Percentiles rank a stretch among this genome's conserved stretches.
Evolutionary conservation across 257 asterid species (phyloP).

Genomic region (Thymus mandschuricus): DNA sequence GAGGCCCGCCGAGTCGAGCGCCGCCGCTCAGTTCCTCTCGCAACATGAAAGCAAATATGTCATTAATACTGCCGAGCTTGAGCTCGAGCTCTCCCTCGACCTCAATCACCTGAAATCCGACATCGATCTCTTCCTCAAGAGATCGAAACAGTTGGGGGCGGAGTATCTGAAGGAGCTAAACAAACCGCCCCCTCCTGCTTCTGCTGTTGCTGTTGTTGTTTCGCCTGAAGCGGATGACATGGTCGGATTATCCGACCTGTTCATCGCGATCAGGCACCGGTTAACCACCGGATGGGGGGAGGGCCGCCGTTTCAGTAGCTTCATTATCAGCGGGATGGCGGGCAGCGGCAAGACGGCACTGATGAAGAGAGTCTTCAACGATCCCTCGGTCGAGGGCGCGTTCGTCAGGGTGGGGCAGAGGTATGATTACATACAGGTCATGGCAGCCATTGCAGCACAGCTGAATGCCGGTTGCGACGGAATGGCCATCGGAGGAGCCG

Average conservation of each 20-base stretch:
- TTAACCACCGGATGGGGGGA: not conserved
- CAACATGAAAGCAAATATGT: too few relatives aligned
- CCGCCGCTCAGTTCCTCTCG: not conserved
- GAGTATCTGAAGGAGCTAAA: not conserved
- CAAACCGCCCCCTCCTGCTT: not conserved
- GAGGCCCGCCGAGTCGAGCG: not conserved
- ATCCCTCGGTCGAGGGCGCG: not conserved
- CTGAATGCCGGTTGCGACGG: not conserved
- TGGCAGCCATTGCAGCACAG: not conserved
- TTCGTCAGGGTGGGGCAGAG: not conserved
- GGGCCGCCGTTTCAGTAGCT: too few relatives aligned
- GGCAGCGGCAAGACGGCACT: not conserved
- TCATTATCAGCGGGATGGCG: not conserved
- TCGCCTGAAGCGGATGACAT: not conserved
- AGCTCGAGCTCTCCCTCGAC: too few relatives aligned
- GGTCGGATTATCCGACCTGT: not conserved
- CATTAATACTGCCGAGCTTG: too few relatives aligned
- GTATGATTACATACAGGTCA: not conserved
- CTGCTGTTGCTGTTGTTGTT: too few relatives aligned
- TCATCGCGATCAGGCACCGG: not conserved
- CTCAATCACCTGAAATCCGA: too few relatives aligned
- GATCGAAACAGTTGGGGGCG: not conserved
- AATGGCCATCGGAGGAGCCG: not conserved
- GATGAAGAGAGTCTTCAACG: not conserved
- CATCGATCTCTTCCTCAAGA: not conserved